Percentiles rank a stretch among this genome's conserved stretches.
Conservation (phyloP, 768 basidiomycete genomes). For the Lentinula guzmanii region DNA sequence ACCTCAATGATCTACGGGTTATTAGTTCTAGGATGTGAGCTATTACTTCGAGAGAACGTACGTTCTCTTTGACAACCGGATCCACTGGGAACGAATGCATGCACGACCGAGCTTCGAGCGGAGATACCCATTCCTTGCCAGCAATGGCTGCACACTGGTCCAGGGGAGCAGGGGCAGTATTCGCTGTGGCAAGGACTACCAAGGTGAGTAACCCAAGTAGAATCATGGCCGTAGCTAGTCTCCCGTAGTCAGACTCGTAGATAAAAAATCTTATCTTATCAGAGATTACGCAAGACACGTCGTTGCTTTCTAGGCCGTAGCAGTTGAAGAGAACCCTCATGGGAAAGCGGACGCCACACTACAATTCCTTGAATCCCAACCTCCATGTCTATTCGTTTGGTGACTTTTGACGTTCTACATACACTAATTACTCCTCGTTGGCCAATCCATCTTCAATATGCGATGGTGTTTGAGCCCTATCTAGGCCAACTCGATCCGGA, state of each 20-base stretch:
- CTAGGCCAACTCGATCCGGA: slow-evolving; percentile 54
- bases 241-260: too few species aligned
- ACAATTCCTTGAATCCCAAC: background rate
- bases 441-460: slow-evolving; percentile 63
- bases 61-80: slow-evolving; percentile 42
- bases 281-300: too few species aligned
- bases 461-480: slow-evolving; percentile 60
- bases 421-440: slow-evolving; percentile 67
- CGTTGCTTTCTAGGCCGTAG: too few species aligned
- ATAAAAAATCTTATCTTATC: too few species aligned
- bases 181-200: background rate
- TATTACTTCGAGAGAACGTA: slow-evolving; percentile 17
- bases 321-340: background rate
- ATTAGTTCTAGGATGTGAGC: background rate
- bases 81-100: slow-evolving; percentile 44
- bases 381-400: slow-evolving; percentile 40
- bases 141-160: slow-evolving; percentile 51
- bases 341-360: background rate
- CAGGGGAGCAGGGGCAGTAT: background rate
- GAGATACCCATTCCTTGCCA: slow-evolving; percentile 50
- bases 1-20: slow-evolving; percentile 46
- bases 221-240: background rate
- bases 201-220: background rate
- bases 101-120: slow-evolving; percentile 45
- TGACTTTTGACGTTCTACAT: slow-evolving; percentile 75